These are phyloP conservation scores for Monosporozyma aerobia DNA, from an alignment of 805 yeast species.

Conservation along the genomic window DNA sequence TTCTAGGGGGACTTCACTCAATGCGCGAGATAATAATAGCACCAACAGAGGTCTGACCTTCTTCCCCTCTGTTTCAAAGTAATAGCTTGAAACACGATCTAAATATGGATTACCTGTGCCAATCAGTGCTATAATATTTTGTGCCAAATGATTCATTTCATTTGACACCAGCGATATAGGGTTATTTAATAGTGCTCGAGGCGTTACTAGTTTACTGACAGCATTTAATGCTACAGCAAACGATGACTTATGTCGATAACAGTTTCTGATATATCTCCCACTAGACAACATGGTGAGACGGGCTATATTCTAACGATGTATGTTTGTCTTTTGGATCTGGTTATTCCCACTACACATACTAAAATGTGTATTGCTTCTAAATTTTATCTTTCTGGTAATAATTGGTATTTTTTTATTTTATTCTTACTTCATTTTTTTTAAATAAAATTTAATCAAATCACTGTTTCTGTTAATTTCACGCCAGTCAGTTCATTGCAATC, in stretches of 20 bases:
- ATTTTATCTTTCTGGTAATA: no score
- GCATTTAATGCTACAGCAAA: conserved; percentile 54
- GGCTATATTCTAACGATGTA: no score
- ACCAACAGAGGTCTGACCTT: conserved; percentile 90
- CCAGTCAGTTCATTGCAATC: not conserved
- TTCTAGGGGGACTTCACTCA: conserved; percentile 60
- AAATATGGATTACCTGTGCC: conserved; percentile 93
- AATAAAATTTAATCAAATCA: no score
- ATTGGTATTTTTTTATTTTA: no score
- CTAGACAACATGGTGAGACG: not conserved
- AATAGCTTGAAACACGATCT: conserved; percentile 86
- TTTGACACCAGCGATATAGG: conserved; percentile 86
- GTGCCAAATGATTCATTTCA: conserved; percentile 85
- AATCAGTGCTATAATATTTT: conserved; percentile 73
- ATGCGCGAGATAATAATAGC: conserved; percentile 69
- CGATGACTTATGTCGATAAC: conserved; percentile 25
- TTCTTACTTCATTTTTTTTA: no score
- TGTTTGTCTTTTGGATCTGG: not conserved
- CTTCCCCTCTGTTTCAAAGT: conserved; percentile 93
- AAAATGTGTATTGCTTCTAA: no score
- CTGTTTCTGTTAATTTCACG: no score
- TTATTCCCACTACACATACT: not conserved
- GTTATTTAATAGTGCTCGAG: conserved; percentile 50
- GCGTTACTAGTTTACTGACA: conserved; percentile 68
- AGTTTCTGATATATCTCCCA: not conserved